Conservation (phyloP, 805 yeast species). For the Cyberlindnera nakhonratchasimensis region DNA sequence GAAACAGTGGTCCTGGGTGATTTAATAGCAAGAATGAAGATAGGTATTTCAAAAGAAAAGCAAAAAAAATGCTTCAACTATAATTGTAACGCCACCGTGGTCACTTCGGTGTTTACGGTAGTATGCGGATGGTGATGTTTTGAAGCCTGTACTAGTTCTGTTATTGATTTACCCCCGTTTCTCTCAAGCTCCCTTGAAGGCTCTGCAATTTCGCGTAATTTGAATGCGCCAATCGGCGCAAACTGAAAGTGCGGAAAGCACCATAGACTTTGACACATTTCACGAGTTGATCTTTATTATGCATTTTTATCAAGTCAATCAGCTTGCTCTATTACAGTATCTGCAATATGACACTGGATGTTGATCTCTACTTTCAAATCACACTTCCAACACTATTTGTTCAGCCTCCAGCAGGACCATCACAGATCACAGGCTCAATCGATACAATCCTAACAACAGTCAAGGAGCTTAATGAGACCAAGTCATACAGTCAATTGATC, state of each 20-base stretch:
- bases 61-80: background rate
- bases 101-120: background rate
- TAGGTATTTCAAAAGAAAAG: background rate
- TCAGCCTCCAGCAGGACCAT: conserved; percentile 12
- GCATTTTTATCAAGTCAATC: background rate
- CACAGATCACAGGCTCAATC: background rate
- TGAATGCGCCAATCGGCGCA: background rate
- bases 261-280: too few species aligned
- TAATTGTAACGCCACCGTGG: background rate
- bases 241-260: background rate
- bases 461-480: conserved; percentile 1
- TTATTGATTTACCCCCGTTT: conserved; percentile 2
- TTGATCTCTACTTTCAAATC: conserved; percentile 5
- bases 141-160: too few species aligned
- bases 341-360: background rate
- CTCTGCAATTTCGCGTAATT: background rate
- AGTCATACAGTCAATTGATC: conserved; percentile 12
- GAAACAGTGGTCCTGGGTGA: background rate
- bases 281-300: too few species aligned
- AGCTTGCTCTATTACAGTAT: background rate
- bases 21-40: background rate
- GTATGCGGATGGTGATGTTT: too few species aligned
- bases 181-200: background rate
- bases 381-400: conserved; percentile 12
- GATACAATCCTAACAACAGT: conserved; percentile 4